Evolutionary conservation across 2,329 filamentous ascomycete genomes (phyloP).

Genomic region (Alternaria longipes): DNA sequence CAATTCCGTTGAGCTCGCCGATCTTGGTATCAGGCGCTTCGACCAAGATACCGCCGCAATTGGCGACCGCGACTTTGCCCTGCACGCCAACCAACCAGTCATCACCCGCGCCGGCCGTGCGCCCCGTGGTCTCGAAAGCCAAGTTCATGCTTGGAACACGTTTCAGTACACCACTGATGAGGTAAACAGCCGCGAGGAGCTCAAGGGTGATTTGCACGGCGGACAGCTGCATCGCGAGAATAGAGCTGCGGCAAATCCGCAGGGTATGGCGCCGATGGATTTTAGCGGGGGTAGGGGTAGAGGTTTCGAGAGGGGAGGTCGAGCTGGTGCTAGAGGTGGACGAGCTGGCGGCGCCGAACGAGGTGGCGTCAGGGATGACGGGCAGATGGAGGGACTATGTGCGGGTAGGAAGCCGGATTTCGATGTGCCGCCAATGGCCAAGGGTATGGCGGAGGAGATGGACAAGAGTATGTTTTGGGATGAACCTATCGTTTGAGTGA

Average conservation of each 20-base stretch:
- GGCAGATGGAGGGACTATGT: conserved; percentile 18
- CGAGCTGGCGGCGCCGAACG: conserved; percentile 13
- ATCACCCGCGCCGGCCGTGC: conserved; percentile 33
- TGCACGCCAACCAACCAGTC: conserved; percentile 24
- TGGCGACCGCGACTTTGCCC: conserved; percentile 40
- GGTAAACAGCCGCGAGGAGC: conserved; percentile 35
- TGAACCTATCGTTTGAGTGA: conserved; percentile 28
- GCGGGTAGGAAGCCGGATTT: conserved; percentile 34
- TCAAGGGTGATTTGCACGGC: conserved; percentile 48
- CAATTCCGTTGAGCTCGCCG: conserved; percentile 32
- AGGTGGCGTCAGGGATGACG: conserved; percentile 1
- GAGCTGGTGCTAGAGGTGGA: conserved; percentile 6
- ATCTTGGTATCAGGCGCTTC: conserved; percentile 42
- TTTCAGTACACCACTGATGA: conserved; percentile 40
- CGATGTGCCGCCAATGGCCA: conserved; percentile 35
- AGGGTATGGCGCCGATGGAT: neutral
- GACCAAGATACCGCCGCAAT: conserved; percentile 43
- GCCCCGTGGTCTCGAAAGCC: conserved; percentile 35
- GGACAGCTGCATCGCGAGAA: conserved; percentile 48
- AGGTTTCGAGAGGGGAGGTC: neutral
- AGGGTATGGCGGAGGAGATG: conserved; percentile 43
- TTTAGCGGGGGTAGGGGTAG: conserved; percentile 4
- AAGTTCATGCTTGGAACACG: conserved; percentile 43
- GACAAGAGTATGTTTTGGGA: conserved; percentile 44
- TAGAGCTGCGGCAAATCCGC: conserved; percentile 27